Evolutionary conservation across 78 protist species (phyloP).

Genomic region (Salpingoeca rosetta): DNA sequence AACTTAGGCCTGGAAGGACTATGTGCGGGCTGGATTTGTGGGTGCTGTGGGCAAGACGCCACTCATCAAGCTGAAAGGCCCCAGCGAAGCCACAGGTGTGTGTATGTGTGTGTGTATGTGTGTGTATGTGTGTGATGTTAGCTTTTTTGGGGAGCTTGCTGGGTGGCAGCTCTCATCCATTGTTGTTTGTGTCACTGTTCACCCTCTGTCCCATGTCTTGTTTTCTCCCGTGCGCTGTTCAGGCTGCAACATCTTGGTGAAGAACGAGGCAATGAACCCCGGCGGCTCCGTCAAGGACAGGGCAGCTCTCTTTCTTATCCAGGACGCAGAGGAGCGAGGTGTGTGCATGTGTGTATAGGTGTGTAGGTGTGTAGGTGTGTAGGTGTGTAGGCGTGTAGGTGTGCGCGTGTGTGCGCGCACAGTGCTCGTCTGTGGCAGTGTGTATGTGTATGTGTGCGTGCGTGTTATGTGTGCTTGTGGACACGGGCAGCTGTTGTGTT

Average conservation of each 20-base stretch:
- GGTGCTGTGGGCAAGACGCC: not conserved
- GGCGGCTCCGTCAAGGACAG: constrained; percentile 68
- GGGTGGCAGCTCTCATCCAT: not conserved
- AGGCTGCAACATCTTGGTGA: constrained; percentile 33
- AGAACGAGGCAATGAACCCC: constrained; percentile 42
- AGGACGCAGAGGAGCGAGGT: constrained; percentile 48
- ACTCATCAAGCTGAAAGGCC: not conserved
- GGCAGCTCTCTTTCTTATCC: constrained; percentile 42
- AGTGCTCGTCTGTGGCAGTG: too few species aligned
- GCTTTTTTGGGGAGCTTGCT: not conserved
- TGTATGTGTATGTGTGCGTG: not conserved
- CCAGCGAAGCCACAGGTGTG: not conserved
- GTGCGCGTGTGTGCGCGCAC: too few species aligned
- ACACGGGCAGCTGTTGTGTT: not conserved
- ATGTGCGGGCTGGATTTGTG: not conserved
- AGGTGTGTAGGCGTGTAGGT: too few species aligned
- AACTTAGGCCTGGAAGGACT: not conserved
- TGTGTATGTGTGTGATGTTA: too few species aligned
- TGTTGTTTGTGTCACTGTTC: not conserved
- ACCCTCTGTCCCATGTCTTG: not conserved
- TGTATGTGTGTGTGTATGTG: not conserved
- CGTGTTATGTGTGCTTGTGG: too few species aligned
- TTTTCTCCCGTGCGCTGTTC: not conserved
- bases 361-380: too few species aligned
- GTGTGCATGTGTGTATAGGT: too few species aligned